Base-by-base conservation (phyloP, 1,284 basidiomycete species). In the Calocybe gambosa region DNA sequence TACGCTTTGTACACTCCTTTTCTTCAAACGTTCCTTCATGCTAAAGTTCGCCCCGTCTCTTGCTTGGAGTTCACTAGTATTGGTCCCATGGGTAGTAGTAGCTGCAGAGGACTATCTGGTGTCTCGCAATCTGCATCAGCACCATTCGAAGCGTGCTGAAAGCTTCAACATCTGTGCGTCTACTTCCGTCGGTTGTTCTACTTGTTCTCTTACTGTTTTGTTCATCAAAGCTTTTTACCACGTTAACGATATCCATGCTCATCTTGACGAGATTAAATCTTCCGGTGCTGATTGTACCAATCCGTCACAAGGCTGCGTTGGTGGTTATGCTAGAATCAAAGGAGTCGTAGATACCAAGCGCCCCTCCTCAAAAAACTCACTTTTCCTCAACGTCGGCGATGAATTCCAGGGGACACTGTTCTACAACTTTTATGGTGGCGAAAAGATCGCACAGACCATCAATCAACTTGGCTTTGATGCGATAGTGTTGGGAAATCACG, bases 181-280 rank as follows among this genome's bases (percentile, higher is more conserved):
- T 29, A 5, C 40, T 41, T 18, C 18, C 19, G 2, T 18, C 1
- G 15, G 28, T 1, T 36, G 19, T 23, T n/a, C 20, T 5, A 36
- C 10, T 18, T n/a, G 4, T 1, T 45, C 3, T 13, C 34, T 23
- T 8, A 15, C 6, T 12, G 1, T 6, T 16, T 37, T 38, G 1
- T 40, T 7, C 23, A 2, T 37, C 23, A 16, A n/a, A 49, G 47
- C 47, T 34, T 16, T 49, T 13, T 49, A 41, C 39, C 42, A 49
- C 20, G 47, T 48, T n/a, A 48, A 48, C 42, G 46, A 48, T 28
- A 36, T 48, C n/a, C 46, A 48, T 35, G 46, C 46, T 13, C 46
- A 48, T 19, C 46, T 48, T 7, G 42, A 48, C 23, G 46, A 48
- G 15, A 48, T 48, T 15, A 41, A 41, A 19, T 41, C 42, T 13